A percentile compares a stretch with the other conserved stretches of the same genome.
phyloP scores from a whole-genome alignment of 179 eudicot species.

The Silene vulgaris region DNA sequence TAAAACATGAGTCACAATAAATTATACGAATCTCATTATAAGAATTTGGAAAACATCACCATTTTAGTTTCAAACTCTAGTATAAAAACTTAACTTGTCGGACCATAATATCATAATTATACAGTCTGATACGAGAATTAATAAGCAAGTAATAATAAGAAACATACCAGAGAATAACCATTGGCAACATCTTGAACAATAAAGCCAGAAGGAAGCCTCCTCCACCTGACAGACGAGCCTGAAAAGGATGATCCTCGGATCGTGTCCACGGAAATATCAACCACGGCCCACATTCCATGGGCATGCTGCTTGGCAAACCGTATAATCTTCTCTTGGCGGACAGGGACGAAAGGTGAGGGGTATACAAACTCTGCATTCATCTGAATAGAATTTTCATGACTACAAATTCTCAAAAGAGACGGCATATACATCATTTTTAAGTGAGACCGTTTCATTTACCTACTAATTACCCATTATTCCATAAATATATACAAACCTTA shows the following conservation, averaged over 20 bases:
- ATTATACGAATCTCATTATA: too few species aligned
- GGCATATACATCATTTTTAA: not conserved
- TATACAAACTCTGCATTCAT: slow-evolving; percentile 67
- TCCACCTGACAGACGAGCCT: slow-evolving; percentile 34
- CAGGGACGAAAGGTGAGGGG: slow-evolving; percentile 61
- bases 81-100: not conserved
- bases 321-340: slow-evolving; percentile 56
- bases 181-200: slow-evolving; percentile 67
- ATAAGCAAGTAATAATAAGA: not conserved
- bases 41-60: too few species aligned
- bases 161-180: slow-evolving; percentile 67
- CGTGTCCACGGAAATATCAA: slow-evolving; percentile 63
- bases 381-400: slow-evolving; percentile 30
- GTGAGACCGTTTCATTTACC: too few species aligned
- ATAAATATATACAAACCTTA: too few species aligned
- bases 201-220: slow-evolving; percentile 87
- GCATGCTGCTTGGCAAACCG: slow-evolving; percentile 67
- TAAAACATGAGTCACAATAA: too few species aligned
- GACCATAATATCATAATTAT: not conserved
- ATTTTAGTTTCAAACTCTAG: not conserved
- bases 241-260: slow-evolving; percentile 35
- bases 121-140: not conserved
- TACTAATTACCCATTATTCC: too few species aligned
- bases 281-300: slow-evolving; percentile 69
- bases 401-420: not conserved